Percentiles rank a stretch among this genome's conserved stretches.
These are phyloP conservation scores for Mycena rosella DNA, from an alignment of 768 basidiomycete genomes.

Conservation along the genomic window DNA sequence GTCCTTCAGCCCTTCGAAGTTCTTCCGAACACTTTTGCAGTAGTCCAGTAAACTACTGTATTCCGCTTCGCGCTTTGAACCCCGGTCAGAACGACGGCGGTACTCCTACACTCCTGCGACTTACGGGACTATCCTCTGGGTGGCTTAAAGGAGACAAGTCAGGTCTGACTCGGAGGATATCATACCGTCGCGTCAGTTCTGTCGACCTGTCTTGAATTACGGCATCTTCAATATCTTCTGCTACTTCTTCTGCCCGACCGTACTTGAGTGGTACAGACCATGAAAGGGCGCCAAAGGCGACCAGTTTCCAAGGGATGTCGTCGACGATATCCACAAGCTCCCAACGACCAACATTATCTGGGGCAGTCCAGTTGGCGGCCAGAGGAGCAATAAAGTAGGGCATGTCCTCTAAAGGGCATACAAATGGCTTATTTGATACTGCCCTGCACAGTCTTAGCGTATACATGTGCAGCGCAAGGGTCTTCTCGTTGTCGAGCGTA, in stretches of 20 bases:
- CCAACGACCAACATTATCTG: slow-evolving; percentile 36
- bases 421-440: slow-evolving; percentile 76
- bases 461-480: slow-evolving; percentile 67
- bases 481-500: slow-evolving; percentile 57
- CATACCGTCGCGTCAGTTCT: slow-evolving; percentile 83
- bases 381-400: slow-evolving; percentile 80
- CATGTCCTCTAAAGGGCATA: slow-evolving; percentile 66
- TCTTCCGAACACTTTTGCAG: slow-evolving; percentile 71
- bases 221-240: slow-evolving; percentile 67
- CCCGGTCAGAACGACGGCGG: slow-evolving; percentile 13
- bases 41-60: slow-evolving; percentile 75
- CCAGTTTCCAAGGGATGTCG: slow-evolving; percentile 73
- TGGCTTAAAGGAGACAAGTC: slow-evolving; percentile 84
- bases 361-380: slow-evolving; percentile 50
- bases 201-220: slow-evolving; percentile 82
- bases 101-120: slow-evolving; percentile 42
- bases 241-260: slow-evolving; percentile 51
- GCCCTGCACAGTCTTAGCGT: slow-evolving; percentile 74
- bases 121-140: slow-evolving; percentile 72
- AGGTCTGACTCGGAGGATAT: slow-evolving; percentile 63
- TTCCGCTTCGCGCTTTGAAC: slow-evolving; percentile 67
- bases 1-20: slow-evolving; percentile 71
- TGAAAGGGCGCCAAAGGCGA: slow-evolving; percentile 63
- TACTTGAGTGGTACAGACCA: slow-evolving; percentile 65
- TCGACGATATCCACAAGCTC: slow-evolving; percentile 45